A percentile compares a stretch with the other conserved stretches of the same genome.
These are phyloP conservation scores for Suillus lakei DNA, from an alignment of 768 basidiomycete species.

Conservation along the genomic window DNA sequence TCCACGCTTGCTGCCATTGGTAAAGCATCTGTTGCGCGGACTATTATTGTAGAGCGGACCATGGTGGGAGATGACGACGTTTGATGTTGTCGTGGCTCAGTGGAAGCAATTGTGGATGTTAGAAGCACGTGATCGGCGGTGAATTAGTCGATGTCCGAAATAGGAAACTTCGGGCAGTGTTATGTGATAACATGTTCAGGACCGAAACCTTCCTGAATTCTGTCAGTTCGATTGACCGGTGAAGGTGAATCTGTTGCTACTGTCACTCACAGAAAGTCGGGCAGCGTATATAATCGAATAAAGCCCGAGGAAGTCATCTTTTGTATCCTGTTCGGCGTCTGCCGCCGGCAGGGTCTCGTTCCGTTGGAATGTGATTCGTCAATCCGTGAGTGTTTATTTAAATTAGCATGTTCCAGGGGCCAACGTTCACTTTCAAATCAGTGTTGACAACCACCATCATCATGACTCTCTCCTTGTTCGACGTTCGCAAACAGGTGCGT, in stretches of 20 bases:
- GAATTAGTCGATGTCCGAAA: neutral
- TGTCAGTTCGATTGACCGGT: neutral
- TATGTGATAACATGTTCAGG: neutral
- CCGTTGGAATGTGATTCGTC: constrained; percentile 4
- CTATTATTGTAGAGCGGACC: constrained; percentile 89
- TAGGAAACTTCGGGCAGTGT: constrained; percentile 5
- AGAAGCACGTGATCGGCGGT: constrained; percentile 12
- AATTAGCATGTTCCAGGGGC: neutral
- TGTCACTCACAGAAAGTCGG: neutral
- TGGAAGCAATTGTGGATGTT: neutral
- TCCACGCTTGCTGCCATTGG: constrained; percentile 96
- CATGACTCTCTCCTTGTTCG: constrained; percentile 52
- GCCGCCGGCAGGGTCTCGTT: neutral
- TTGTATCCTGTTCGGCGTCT: neutral
- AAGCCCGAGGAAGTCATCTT: neutral
- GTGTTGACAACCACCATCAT: constrained; percentile 9
- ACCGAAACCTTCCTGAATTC: neutral
- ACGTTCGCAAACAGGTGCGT: constrained; percentile 72
- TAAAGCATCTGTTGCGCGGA: constrained; percentile 83
- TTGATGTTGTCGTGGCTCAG: constrained; percentile 5
- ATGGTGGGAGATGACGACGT: constrained; percentile 44
- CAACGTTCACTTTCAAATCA: neutral
- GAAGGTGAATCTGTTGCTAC: neutral
- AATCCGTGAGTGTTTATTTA: neutral
- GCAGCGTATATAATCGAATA: neutral